phyloP scores from a whole-genome alignment of 768 basidiomycete species.

The Postia placenta region DNA sequence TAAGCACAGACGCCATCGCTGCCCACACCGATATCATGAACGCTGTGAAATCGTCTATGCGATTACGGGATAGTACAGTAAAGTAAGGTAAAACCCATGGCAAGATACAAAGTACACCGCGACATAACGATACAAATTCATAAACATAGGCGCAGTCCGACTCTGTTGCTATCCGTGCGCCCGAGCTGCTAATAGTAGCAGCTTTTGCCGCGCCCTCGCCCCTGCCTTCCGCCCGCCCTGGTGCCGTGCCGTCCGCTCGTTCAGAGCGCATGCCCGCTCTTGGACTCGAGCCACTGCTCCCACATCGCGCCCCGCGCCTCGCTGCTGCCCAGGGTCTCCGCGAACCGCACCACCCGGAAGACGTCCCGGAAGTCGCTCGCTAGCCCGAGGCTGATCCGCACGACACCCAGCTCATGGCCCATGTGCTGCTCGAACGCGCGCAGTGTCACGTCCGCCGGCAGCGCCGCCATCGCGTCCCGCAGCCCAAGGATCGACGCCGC shows the following conservation, averaged over 20 bases:
- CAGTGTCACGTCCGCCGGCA: slow-evolving; percentile 55
- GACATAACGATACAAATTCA: slow-evolving; percentile 2
- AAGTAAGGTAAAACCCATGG: not conserved
- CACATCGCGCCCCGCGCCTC: slow-evolving; percentile 17
- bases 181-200: not conserved
- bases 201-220: not conserved
- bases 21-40: too few relatives aligned
- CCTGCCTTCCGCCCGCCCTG: not conserved
- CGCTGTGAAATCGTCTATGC: too few relatives aligned
- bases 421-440: slow-evolving; percentile 54
- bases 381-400: slow-evolving; percentile 73
- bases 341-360: slow-evolving; percentile 30
- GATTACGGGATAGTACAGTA: not conserved
- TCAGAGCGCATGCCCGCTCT: not conserved
- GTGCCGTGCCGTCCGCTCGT: not conserved
- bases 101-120: not conserved
- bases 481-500: slow-evolving; percentile 68
- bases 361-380: slow-evolving; percentile 76
- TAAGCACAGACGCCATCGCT: too few relatives aligned
- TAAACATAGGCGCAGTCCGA: not conserved
- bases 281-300: slow-evolving; percentile 18
- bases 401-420: slow-evolving; percentile 67
- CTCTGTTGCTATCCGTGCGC: not conserved
- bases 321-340: slow-evolving; percentile 10
- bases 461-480: slow-evolving; percentile 53